Evolutionary conservation across 768 basidiomycete species (phyloP), one percentile per base, ranked within the genome.

Genomic region (Pisolithus sp.): DNA sequence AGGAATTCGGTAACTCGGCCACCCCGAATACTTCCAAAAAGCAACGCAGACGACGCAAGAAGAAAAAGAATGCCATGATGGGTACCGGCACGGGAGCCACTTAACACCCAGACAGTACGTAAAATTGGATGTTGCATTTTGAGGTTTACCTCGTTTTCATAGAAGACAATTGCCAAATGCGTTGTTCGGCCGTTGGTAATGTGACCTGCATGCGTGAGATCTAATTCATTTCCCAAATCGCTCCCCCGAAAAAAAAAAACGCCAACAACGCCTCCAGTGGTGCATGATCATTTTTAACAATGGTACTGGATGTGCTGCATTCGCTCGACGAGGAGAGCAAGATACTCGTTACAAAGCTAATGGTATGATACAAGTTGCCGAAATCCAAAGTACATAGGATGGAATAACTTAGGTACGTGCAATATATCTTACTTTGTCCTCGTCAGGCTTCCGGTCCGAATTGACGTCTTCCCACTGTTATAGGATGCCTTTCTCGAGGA

Each of bases 1-100:
- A 52, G 45, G 44, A 48, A 24, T 31, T 51, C 54, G 67, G 57
- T 40, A 51, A 56, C 48, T 38, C 46, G 21, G 51, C 37, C 43
- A 48, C 53, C 52, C 42, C 46, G 54, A 55, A 54, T 31, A 68
- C 60, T 55, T 65, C 74, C 31, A 83, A 77, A 61, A 83, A 78
- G 70, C 84, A 73, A 56, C 73, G 78, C 7, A 78, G 68, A 63
- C 71, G 76, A 54, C 74, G 71, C 52, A 81, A 76, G 60, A 80
- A 75, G 59, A 82, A 76, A 67, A 81, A 77, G 59, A 45, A 10
- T 23, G 68, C 68, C 49, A 70, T 65, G 50, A 57, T 48, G 56
- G 60, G 59, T 24, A 28, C 58, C 48, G 57, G 52, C 51, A 61
- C 62, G 42, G 56, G 49, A 55, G 54, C 57, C 50, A 53, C 47